Evolutionary conservation across 768 basidiomycete genomes (phyloP).

Genomic region (Pisolithus tinctorius): DNA sequence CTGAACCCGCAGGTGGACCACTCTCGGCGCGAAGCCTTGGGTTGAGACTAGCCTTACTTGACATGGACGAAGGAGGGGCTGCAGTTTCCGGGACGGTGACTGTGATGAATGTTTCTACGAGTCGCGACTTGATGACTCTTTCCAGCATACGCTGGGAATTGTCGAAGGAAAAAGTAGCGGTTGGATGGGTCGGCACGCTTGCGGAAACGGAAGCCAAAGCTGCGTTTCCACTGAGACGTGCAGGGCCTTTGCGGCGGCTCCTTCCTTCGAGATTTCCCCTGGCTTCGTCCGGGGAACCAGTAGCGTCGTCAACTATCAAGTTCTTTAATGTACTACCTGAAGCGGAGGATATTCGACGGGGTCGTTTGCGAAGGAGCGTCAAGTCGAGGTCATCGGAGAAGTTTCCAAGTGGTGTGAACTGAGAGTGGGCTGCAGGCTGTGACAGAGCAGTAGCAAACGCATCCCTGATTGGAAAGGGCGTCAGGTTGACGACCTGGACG

Average conservation of each 20-base stretch:
- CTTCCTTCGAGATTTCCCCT: constrained; percentile 23
- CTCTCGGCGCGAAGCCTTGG: constrained; percentile 21
- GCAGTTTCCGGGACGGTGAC: constrained; percentile 36
- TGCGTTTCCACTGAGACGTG: constrained; percentile 30
- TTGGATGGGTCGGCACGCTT: constrained; percentile 12
- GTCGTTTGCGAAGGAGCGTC: constrained; percentile 49
- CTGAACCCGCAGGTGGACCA: constrained; percentile 11
- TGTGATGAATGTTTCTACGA: constrained; percentile 73
- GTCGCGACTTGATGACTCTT: constrained; percentile 60
- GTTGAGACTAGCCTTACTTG: constrained; percentile 19
- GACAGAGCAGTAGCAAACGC: constrained; percentile 63
- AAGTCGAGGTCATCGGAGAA: constrained; percentile 68
- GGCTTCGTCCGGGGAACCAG: constrained; percentile 18
- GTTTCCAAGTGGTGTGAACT: constrained; percentile 50
- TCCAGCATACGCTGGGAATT: constrained; percentile 66
- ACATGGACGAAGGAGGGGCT: constrained; percentile 16
- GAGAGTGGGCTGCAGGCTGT: constrained; percentile 57
- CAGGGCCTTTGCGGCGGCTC: constrained; percentile 39
- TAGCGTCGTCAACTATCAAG: constrained; percentile 39
- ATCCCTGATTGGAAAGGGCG: constrained; percentile 80
- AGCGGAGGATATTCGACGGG: constrained; percentile 53
- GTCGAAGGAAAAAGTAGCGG: constrained; percentile 39
- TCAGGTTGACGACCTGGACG: constrained; percentile 73
- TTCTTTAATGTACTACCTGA: constrained; percentile 47
- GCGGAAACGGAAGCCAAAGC: constrained; percentile 5